Percentiles rank a stretch among this genome's conserved stretches.
phyloP scores from a whole-genome alignment of 2,329 filamentous ascomycete genomes.

The Curvularia lunata region DNA sequence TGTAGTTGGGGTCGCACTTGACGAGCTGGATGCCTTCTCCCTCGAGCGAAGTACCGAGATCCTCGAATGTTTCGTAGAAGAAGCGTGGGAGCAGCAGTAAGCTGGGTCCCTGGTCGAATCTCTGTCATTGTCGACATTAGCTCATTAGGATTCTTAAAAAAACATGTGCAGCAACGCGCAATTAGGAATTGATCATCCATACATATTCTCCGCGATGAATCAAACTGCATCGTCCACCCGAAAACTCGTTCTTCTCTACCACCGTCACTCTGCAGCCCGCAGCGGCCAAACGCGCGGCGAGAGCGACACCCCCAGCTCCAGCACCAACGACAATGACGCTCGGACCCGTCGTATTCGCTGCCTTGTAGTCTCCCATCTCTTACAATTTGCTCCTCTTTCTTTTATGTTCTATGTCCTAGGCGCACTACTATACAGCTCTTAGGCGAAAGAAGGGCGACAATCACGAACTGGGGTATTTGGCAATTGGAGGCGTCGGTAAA shows the following conservation, averaged over 20 bases:
- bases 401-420: not conserved
- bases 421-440: too few species aligned
- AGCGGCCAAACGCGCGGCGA: slow-evolving; percentile 72
- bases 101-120: slow-evolving; percentile 80
- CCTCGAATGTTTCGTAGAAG: slow-evolving; percentile 72
- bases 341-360: slow-evolving; percentile 19
- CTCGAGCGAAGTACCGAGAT: slow-evolving; percentile 70
- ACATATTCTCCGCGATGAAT: slow-evolving; percentile 66
- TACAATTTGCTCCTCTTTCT: not conserved
- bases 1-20: slow-evolving; percentile 78
- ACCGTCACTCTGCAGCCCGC: slow-evolving; percentile 75
- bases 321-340: slow-evolving; percentile 61
- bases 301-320: slow-evolving; percentile 74
- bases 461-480: not conserved
- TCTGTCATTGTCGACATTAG: slow-evolving; percentile 37
- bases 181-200: slow-evolving; percentile 14
- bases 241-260: slow-evolving; percentile 77
- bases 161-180: not conserved
- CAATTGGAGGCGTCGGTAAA: not conserved
- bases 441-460: not conserved
- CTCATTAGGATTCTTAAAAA: too few species aligned
- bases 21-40: slow-evolving; percentile 70
- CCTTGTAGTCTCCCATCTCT: slow-evolving; percentile 18
- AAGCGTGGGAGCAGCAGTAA: slow-evolving; percentile 73
- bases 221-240: slow-evolving; percentile 73